Base-by-base conservation (phyloP, 306 rosid genomes). In the Macrotyloma uniflorum region DNA sequence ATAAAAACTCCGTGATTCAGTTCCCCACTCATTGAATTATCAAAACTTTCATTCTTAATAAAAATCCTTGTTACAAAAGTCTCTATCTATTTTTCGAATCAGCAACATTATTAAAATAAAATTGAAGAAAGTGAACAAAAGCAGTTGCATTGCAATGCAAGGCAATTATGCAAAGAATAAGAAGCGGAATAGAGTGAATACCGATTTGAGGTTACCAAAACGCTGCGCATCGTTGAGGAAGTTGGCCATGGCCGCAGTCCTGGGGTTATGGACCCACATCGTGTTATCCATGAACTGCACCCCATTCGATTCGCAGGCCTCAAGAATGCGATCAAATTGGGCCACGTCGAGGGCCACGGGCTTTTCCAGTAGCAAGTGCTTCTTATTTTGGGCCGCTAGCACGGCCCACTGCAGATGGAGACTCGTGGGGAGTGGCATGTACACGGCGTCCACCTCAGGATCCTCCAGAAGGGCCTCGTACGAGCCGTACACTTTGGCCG, bases 221-320 rank as follows among this genome's bases (percentile, higher is more conserved):
- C 82, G 89, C 35, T 83, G 40, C 0, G 74, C 6, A 63, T 92
- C 93, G 5, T 84, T 75, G 74, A 94, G 83, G 33, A 88, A 81
- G 1, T 90, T 85, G 3, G 59, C 83, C 86, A 91, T 92, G 53
- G 82, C 74, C 28, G 88, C 71, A 12, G 97, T 90, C 35, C 98
- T 85, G 5, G 98, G 97, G 16, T 91, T 83, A 82, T 94, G 98
- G 76, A 91, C 86, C 96, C 94, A 90, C 97, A 91, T 90, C 61
- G 98, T 90, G 10, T 91, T 93, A 23, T 94, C 98, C 97, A 94
- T 94, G 74, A 94, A 78, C 94, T 90, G 97, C 20, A 94, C 87
- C 49, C 96, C 96, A 85, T 70, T 89, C 26, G 88, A 79, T 30
- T 94, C 93, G 18, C 93, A 90, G 1, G 97, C 94, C 36, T 78